Evolutionary conservation across 2,329 filamentous ascomycete genomes (phyloP), one percentile per base, ranked within the genome.

Genomic region (Pseudocercospora eumusae): DNA sequence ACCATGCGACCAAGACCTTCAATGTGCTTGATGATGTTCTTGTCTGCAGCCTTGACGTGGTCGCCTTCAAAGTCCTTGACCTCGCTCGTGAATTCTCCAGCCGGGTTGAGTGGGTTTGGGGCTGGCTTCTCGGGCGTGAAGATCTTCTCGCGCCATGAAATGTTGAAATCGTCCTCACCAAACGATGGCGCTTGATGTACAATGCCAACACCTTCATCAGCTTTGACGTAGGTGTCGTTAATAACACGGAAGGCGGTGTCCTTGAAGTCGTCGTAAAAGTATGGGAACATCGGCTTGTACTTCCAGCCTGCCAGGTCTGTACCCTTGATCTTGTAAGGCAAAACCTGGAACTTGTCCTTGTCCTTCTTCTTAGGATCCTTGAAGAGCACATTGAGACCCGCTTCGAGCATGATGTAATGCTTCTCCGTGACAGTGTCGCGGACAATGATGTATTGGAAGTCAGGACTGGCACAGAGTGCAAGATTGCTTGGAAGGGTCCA

Each of bases 321-420:
- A 54, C 93, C 93, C 78, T 88, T 90, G 69, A 96, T 78, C 72
- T 89, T 93, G 50, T 70, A 60, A 66, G 89, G 84, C 13, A 96
- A 75, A 56, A 95, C 82, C 80, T 91, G 92, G 79, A 88, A 96
- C 81, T 92, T 93, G 79, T 88, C 96, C 75, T 96, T 96, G 55
- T 92, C 92, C 81, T 96, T 96, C 81, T 96, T 97, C 81, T 96
- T 97, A 7, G 90, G 90, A 69, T 96, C 92, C 76, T 97, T 97
- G 81, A 96, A 97, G 1, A 97, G 81, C 4, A 90, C 93, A 61
- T 84, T 83, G 31, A 97, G 82, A 33, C 95, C 83, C 60, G 90
- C 86, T 75, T 97, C 92, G 21, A 96, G 82, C 42, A 96, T 82
- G 64, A 96, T 88, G 75, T 92, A 96, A 70, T 93, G 85, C 74